These are phyloP conservation scores for Rhodamnia rubescens DNA, from an alignment of 345 rosid species.

Conservation along the genomic window DNA sequence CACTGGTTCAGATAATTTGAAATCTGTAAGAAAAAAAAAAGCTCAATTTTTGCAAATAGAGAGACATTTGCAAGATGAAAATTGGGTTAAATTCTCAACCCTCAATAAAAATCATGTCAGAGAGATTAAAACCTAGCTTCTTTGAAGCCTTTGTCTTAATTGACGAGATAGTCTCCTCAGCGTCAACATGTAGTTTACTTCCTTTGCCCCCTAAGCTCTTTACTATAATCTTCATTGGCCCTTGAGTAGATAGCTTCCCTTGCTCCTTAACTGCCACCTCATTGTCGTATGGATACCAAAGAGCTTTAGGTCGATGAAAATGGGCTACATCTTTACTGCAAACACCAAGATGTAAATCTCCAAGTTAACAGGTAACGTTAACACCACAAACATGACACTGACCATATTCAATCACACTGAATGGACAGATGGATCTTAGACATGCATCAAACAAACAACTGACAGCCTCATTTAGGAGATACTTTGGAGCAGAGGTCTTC, in stretches of 20 bases:
- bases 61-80: neutral
- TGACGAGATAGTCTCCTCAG: constrained; percentile 74
- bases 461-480: neutral
- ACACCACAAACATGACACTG: neutral
- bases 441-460: neutral
- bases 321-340: constrained; percentile 88
- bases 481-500: neutral
- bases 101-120: neutral
- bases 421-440: neutral
- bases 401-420: neutral
- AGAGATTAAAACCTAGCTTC: constrained; percentile 69
- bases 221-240: constrained; percentile 76
- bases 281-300: constrained; percentile 94
- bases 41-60: neutral
- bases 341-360: neutral
- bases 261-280: constrained; percentile 86
- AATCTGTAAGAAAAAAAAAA: constrained; percentile 42
- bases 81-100: neutral
- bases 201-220: constrained; percentile 99
- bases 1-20: constrained; percentile 75
- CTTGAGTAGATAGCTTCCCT: constrained; percentile 64
- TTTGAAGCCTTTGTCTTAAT: constrained; percentile 79
- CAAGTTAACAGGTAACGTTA: neutral
- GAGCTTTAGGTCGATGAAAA: constrained; percentile 92
- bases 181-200: constrained; percentile 76